phyloP scores from a whole-genome alignment of 2,329 filamentous ascomycete species.

The Neofusicoccum cordaticola region DNA sequence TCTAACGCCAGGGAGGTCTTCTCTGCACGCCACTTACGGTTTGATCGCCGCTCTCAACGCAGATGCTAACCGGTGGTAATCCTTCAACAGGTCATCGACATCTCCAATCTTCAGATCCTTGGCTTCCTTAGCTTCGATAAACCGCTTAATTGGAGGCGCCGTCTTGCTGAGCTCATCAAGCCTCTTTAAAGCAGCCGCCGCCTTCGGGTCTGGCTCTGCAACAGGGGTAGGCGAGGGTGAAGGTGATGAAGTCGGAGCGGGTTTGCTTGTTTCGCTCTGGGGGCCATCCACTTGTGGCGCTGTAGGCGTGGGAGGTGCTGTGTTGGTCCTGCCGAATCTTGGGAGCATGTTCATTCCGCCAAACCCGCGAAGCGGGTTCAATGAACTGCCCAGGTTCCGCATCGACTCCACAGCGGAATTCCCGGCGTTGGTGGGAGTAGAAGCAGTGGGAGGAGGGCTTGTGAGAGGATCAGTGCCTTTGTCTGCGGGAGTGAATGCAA shows the following conservation, averaged over 20 bases:
- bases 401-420: slow-evolving; percentile 76
- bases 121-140: slow-evolving; percentile 46
- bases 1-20: not conserved
- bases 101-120: slow-evolving; percentile 47
- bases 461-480: slow-evolving; percentile 18
- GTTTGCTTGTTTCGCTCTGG: not conserved
- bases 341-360: slow-evolving; percentile 71
- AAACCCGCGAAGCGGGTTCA: slow-evolving; percentile 80
- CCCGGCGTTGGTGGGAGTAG: slow-evolving; percentile 21
- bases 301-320: slow-evolving; percentile 42
- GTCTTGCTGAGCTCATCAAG: slow-evolving; percentile 46
- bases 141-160: slow-evolving; percentile 46
- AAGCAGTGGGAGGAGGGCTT: slow-evolving; percentile 23
- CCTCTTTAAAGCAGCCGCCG: slow-evolving; percentile 41
- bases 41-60: slow-evolving; percentile 34
- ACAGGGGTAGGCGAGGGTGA: not conserved
- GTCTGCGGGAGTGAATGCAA: slow-evolving; percentile 44
- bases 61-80: slow-evolving; percentile 44
- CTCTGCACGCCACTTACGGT: not conserved
- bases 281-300: not conserved
- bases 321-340: slow-evolving; percentile 64
- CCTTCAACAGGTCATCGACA: slow-evolving; percentile 46
- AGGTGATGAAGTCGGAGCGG: not conserved
- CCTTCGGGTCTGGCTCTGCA: slow-evolving; percentile 27
- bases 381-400: slow-evolving; percentile 72